Evolutionary conservation across 2,329 filamentous ascomycete species (phyloP).

Genomic region (Hortaea werneckii): DNA sequence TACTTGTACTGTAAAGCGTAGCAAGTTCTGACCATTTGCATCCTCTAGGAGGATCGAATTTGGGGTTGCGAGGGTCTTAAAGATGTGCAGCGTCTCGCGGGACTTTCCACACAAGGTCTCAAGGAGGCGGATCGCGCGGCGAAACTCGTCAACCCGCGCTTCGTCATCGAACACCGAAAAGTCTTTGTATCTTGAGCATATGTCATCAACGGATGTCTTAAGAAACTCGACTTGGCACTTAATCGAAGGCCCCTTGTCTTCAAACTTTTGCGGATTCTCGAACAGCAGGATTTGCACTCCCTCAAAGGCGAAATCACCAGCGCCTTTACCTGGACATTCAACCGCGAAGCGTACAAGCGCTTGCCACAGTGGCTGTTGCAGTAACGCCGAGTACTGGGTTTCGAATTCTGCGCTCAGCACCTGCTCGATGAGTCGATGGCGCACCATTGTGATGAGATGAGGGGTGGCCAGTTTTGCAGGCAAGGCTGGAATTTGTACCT

Average conservation of each 20-base stretch:
- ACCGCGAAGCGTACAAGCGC: conserved; percentile 7
- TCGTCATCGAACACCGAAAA: conserved; percentile 2
- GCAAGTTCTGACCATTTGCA: background rate
- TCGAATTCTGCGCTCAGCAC: background rate
- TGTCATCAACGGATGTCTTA: background rate
- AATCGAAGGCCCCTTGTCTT: background rate
- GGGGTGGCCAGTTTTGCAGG: conserved; percentile 49
- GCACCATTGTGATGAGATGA: conserved; percentile 33
- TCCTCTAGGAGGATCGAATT: background rate
- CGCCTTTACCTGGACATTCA: background rate
- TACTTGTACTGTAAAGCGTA: conserved; percentile 11
- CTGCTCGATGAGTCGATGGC: background rate
- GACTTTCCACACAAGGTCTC: background rate
- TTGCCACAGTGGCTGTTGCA: conserved; percentile 5
- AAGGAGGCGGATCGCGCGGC: background rate
- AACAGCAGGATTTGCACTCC: conserved; percentile 7
- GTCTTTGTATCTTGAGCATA: conserved; percentile 1
- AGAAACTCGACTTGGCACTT: conserved; percentile 2
- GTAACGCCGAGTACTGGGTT: background rate
- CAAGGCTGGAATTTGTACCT: conserved; percentile 48
- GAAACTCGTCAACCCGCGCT: background rate
- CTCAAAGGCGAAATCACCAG: background rate
- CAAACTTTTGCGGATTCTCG: background rate
- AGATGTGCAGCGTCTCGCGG: background rate
- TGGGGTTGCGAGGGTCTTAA: background rate